Evolutionary conservation across 352 stramenopile genomes (phyloP).

Genomic region (Phytophthora pseudosyringae): DNA sequence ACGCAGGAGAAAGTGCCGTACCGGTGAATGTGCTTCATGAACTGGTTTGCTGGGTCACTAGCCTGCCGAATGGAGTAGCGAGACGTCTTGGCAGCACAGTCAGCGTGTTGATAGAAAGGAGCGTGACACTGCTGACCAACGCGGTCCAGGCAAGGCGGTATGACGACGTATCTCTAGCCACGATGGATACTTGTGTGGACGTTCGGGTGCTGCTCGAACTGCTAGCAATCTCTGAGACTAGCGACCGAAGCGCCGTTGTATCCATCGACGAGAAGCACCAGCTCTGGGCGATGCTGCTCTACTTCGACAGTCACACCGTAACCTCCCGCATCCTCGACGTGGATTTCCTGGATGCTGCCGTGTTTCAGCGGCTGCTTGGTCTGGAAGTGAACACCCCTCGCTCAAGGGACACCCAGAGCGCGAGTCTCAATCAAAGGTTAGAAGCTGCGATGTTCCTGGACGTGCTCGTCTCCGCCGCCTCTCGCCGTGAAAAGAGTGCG

Average conservation of each 20-base stretch:
- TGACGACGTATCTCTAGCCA: conserved; percentile 19
- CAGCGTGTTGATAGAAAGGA: conserved; percentile 9
- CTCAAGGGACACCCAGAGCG: not conserved
- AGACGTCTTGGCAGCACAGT: conserved; percentile 1
- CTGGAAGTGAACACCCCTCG: not conserved
- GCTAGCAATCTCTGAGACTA: not conserved
- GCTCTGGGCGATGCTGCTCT: conserved; percentile 35
- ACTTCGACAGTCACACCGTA: conserved; percentile 25
- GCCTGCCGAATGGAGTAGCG: not conserved
- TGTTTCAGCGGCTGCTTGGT: conserved; percentile 6
- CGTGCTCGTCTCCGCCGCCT: conserved; percentile 17
- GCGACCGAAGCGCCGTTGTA: not conserved
- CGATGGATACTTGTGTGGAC: conserved; percentile 19
- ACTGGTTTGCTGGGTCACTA: conserved; percentile 14
- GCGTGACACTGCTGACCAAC: conserved; percentile 6
- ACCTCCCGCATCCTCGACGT: conserved; percentile 27
- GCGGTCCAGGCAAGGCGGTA: conserved; percentile 12
- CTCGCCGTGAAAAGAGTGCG: conserved; percentile 17
- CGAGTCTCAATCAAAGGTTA: conserved; percentile 17
- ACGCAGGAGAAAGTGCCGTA: not conserved
- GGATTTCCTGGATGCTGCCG: conserved; percentile 30
- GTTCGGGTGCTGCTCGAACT: conserved; percentile 11
- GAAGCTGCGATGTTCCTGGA: conserved; percentile 35
- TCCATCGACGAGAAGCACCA: conserved; percentile 28
- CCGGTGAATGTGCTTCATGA: conserved; percentile 17